phyloP scores from a whole-genome alignment of 2,329 filamentous ascomycete genomes.

The Talaromyces pinophilus region DNA sequence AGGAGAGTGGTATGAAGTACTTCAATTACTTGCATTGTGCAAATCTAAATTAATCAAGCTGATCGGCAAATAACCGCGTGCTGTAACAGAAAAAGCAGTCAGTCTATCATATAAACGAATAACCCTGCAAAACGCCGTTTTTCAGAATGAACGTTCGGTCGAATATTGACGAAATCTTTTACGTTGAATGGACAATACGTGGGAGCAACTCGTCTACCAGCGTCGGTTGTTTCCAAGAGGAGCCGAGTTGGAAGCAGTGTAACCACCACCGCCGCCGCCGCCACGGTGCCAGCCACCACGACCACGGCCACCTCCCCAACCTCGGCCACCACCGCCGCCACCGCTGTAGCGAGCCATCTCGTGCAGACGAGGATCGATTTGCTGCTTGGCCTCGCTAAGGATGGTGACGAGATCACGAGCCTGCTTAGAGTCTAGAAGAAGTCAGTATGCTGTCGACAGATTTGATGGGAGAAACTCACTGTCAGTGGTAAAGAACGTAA shows the following conservation, averaged over 20 bases:
- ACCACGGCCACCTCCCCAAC: slow-evolving; percentile 59
- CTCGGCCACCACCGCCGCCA: slow-evolving; percentile 73
- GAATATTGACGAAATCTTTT: slow-evolving; percentile 10
- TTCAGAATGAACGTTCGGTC: slow-evolving; percentile 6
- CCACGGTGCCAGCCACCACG: slow-evolving; percentile 38
- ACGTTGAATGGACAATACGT: slow-evolving; percentile 10
- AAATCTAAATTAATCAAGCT: slow-evolving; percentile 25
- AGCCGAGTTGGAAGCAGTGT: slow-evolving; percentile 60
- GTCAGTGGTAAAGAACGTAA: slow-evolving; percentile 98
- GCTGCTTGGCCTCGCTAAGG: slow-evolving; percentile 94
- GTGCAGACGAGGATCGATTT: slow-evolving; percentile 90
- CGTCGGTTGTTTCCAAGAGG: slow-evolving; percentile 58
- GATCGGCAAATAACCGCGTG: slow-evolving; percentile 24
- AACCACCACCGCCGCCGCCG: slow-evolving; percentile 41
- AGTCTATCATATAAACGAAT: slow-evolving; percentile 18
- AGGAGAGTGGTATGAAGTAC: background rate
- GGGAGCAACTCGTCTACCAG: slow-evolving; percentile 49
- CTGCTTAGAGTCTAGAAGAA: slow-evolving; percentile 74
- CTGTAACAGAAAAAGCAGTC: slow-evolving; percentile 19
- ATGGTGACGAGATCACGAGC: slow-evolving; percentile 94
- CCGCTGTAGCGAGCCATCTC: slow-evolving; percentile 95
- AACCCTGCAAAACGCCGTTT: slow-evolving; percentile 20
- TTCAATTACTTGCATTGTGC: slow-evolving; percentile 10
- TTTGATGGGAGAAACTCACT: slow-evolving; percentile 64
- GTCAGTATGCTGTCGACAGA: background rate